Base-by-base conservation (phyloP, 768 basidiomycete species). In the Lanmaoa rubissima region DNA sequence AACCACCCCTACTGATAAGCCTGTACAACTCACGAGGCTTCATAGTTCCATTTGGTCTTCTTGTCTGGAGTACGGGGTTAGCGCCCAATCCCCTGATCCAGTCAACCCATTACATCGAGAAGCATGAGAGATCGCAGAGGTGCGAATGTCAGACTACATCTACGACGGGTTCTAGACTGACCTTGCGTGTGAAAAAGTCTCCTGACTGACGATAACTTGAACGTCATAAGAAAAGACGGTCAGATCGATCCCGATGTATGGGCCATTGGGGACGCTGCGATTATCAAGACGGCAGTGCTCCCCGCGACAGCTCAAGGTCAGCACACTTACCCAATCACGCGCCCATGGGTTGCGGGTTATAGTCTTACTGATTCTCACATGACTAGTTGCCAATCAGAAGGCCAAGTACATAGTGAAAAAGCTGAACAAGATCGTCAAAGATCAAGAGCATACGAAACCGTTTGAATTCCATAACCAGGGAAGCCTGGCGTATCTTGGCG, bases 21-120 rank as follows among this genome's bases (percentile, higher is more conserved):
- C 48, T 24, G 50, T 47, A 19, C 16, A 19, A 10, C 60, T 56
- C 45, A 59, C 14, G 57, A 50, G 38, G 50, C 54, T 48, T 47
- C 57, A 13, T 57, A 91, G 91, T 92, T 38, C 85, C 83, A 7
- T 90, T 87, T 69, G 92, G 93, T 26, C 75, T 94, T 21, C 79
- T 92, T 12, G 90, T 94, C 16, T 94, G 92, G 92, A 88, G 86
- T 58, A 94, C 93, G 2, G 93, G 92, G 2, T 76, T 94, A 3
- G 81, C 90, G 6, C 84, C 90, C 4, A 94, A 94, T 67, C 92
- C 93, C 8, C 74, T 94, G 28, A 80, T 94, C 50, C 72, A 79
- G 57, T 77, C 80, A 0, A 81, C 92, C 46, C 69, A 73, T 8
- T 83, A 80, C 45, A 75, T 87, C 3, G 75, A 78, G 65, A 91